These are phyloP conservation scores for Alternaria sp. DNA, from an alignment of 2,329 filamentous ascomycete species.

Conservation along the genomic window DNA sequence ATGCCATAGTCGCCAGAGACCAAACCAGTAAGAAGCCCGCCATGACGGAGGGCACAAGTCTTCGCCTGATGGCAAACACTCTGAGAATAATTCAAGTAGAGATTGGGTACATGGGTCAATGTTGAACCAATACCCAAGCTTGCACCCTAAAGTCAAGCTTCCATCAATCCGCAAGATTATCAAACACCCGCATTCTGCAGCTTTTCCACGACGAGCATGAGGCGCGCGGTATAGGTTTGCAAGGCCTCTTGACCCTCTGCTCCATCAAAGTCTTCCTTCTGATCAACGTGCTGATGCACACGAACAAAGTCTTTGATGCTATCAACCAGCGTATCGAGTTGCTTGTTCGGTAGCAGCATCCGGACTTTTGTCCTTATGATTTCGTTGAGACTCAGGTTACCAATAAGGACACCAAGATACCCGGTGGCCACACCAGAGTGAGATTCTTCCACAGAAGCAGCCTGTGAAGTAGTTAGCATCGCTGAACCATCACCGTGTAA, in stretches of 20 bases:
- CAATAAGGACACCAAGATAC: slow-evolving; percentile 84
- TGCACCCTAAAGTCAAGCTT: slow-evolving; percentile 8
- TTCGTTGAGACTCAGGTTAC: slow-evolving; percentile 75
- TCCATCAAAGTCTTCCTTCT: slow-evolving; percentile 56
- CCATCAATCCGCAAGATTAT: not conserved
- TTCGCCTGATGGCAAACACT: not conserved
- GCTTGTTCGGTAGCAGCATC: slow-evolving; percentile 55
- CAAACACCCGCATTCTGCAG: slow-evolving; percentile 45
- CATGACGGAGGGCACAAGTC: slow-evolving; percentile 1
- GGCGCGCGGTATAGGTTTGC: slow-evolving; percentile 62
- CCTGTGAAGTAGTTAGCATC: slow-evolving; percentile 49
- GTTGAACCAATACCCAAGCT: not conserved
- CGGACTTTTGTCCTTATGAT: slow-evolving; percentile 56
- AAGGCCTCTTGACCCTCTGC: slow-evolving; percentile 58
- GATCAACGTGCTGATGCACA: slow-evolving; percentile 68
- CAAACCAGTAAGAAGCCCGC: slow-evolving; percentile 11
- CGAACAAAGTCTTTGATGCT: slow-evolving; percentile 70
- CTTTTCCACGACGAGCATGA: slow-evolving; percentile 62
- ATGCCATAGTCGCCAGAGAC: slow-evolving; percentile 17
- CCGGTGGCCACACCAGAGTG: slow-evolving; percentile 84
- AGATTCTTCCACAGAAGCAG: slow-evolving; percentile 70
- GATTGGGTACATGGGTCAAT: not conserved
- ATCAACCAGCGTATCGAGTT: slow-evolving; percentile 61
- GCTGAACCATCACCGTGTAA: not conserved
- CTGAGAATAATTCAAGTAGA: slow-evolving; percentile 13